Evolutionary conservation across 2,329 filamentous ascomycete genomes (phyloP), one percentile per base, ranked within the genome.

Genomic region (Hymenoscyphus infarciens): DNA sequence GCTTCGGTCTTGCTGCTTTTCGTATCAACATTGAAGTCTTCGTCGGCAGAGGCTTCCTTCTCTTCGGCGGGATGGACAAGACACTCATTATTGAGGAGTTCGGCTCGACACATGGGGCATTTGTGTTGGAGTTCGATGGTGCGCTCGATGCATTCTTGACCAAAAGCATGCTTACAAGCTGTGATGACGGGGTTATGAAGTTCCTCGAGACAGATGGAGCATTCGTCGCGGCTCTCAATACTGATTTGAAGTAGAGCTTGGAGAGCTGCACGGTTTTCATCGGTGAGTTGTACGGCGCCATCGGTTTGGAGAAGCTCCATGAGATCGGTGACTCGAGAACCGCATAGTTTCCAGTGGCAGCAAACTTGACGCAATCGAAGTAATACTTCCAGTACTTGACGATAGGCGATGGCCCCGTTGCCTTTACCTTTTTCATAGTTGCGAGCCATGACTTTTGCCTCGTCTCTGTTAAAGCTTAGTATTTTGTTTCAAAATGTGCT

Each of bases 301-400:
- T 89, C 80, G 16, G 84, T 81, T 53, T 91, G 88, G 1, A 96
- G 80, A 1, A 90, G 79, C 22, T 83, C 79, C 72, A 94, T 80
- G 25, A 96, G 81, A n/a, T 87, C 84, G 10, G 84, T 82, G n/a
- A 96, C 82, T 13, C 90, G 87, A 35, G 89, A 82, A 57, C 87
- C 88, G 71, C 90, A 91, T 11, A 97, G 82, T 8, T 88, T 87
- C 91, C 91, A 96, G 74, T 96, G 92, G 67, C 94, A 92, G 76
- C 92, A 97, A 74, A 90, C 84, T 76, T 97, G 92, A 19, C 93
- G 85, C 68, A 96, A 84, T 13, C 93, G 87, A 5, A 97, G 83
- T 4, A 97, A 81, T 16, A 92, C 84, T 75, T 96, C 92, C 11
- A 97, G 82, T 0, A 97, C 81, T 70, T 88, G 84, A 8, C 89